Conservation (phyloP, 2,329 filamentous ascomycete genomes). For the Scedosporium dehoogii region DNA sequence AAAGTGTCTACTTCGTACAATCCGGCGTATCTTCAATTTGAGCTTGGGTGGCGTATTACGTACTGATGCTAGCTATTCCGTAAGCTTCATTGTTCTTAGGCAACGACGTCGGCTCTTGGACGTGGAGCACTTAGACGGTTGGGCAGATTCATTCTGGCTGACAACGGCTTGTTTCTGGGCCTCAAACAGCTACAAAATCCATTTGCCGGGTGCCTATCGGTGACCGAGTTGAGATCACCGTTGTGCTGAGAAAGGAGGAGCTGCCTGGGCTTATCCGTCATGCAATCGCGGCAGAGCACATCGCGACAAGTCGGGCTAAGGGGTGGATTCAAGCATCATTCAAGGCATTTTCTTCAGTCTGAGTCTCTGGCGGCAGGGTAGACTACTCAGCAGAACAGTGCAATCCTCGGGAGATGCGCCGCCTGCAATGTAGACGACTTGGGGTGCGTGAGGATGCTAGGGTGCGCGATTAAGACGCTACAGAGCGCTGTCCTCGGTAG, state of each 20-base stretch:
- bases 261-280: not conserved
- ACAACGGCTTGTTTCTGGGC: not conserved
- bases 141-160: not conserved
- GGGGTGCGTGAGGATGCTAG: not conserved
- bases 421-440: too few relatives aligned
- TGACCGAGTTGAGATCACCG: not conserved
- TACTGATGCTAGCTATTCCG: not conserved
- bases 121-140: not conserved
- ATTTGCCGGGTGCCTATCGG: not conserved
- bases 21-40: not conserved
- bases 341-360: too few relatives aligned
- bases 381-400: too few relatives aligned
- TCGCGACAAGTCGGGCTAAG: not conserved
- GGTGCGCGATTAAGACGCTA: not conserved
- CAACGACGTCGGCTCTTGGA: not conserved
- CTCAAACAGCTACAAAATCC: not conserved
- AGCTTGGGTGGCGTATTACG: too few relatives aligned
- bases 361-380: too few relatives aligned
- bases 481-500: not conserved
- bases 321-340: not conserved
- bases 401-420: too few relatives aligned
- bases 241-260: not conserved
- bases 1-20: not conserved
- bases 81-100: not conserved
- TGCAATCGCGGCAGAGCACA: not conserved